A percentile compares a stretch with the other conserved stretches of the same genome.
Conservation (phyloP, 164 flowering plant genomes). For the Vitis riparia region DNA sequence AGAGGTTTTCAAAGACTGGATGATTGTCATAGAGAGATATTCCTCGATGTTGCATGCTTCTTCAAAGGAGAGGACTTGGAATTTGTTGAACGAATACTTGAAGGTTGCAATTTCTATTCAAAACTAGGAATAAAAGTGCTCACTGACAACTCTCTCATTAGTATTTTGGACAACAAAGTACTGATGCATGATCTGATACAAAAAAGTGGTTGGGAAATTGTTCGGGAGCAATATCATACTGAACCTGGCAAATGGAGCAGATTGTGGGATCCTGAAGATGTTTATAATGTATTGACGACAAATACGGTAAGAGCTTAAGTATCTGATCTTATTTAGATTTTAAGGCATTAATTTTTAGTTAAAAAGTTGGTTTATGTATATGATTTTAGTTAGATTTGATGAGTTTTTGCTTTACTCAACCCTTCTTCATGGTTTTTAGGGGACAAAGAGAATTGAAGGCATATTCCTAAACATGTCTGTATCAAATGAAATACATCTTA, state of each 20-base stretch:
- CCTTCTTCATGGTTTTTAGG: too few species aligned
- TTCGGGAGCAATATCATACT: neutral
- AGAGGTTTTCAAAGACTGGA: neutral
- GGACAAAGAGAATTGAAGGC: too few species aligned
- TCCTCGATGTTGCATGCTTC: conserved; percentile 14
- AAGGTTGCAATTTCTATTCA: neutral
- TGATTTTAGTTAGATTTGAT: too few species aligned
- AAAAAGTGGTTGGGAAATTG: conserved; percentile 17
- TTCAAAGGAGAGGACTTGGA: conserved; percentile 1
- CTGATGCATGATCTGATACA: conserved; percentile 13
- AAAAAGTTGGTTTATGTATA: too few species aligned
- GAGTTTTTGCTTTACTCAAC: too few species aligned
- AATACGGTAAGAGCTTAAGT: neutral
- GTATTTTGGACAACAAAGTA: neutral
- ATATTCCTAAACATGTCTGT: too few species aligned
- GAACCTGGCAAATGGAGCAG: conserved; percentile 15
- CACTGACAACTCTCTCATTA: neutral
- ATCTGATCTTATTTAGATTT: too few species aligned
- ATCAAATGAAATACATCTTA: too few species aligned
- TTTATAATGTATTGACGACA: neutral
- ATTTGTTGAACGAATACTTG: neutral
- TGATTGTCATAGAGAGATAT: neutral
- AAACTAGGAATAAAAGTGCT: neutral
- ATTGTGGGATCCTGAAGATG: conserved; percentile 13
- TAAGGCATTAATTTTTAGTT: too few species aligned